phyloP scores from a whole-genome alignment of 495 filamentous ascomycete genomes.

The Penicillium canariense region DNA sequence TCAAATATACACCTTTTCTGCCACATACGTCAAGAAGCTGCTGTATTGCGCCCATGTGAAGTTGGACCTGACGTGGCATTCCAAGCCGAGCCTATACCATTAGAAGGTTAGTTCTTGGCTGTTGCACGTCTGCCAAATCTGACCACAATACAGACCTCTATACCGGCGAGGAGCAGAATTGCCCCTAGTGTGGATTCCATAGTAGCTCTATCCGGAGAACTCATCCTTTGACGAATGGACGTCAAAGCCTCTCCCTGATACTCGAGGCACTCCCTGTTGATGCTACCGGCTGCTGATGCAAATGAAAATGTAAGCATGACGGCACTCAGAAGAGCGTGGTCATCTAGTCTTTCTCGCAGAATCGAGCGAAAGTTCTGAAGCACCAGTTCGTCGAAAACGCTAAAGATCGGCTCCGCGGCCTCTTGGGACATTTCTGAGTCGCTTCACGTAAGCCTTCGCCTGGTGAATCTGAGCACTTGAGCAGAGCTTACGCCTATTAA shows the following conservation, averaged over 20 bases:
- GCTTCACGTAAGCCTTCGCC: neutral
- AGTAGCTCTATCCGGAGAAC: conserved; percentile 19
- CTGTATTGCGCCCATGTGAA: conserved; percentile 36
- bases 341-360: conserved; percentile 27
- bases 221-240: conserved; percentile 33
- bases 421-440: conserved; percentile 14
- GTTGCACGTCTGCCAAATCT: neutral
- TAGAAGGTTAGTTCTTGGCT: neutral
- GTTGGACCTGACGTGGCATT: conserved; percentile 28
- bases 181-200: conserved; percentile 38
- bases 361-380: conserved; percentile 35
- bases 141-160: conserved; percentile 28
- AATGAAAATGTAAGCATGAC: conserved; percentile 36
- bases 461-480: neutral
- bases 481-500: conserved; percentile 28
- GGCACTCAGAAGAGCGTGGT: conserved; percentile 36
- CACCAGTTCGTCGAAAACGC: conserved; percentile 32
- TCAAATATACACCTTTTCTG: conserved; percentile 26
- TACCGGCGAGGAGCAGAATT: conserved; percentile 37
- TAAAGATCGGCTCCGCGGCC: conserved; percentile 33
- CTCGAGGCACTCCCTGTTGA: conserved; percentile 28
- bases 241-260: conserved; percentile 32
- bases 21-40: conserved; percentile 30
- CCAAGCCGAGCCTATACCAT: conserved; percentile 29
- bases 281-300: conserved; percentile 16